Evolutionary conservation across 1,284 basidiomycete species (phyloP).

Genomic region (Chalciporus piperatoides): DNA sequence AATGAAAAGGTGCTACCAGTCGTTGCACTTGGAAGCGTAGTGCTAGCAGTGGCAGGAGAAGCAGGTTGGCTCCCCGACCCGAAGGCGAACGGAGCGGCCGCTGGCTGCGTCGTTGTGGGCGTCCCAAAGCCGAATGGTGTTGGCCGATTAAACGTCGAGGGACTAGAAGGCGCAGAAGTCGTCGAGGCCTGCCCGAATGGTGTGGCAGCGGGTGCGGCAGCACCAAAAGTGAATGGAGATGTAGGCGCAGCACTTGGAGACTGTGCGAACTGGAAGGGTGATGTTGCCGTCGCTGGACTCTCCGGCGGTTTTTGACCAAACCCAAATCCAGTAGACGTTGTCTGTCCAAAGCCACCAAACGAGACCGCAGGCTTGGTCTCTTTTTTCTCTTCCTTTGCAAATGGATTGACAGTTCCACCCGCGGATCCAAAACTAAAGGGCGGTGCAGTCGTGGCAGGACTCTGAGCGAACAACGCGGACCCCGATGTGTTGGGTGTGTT

Average conservation of each 20-base stretch:
- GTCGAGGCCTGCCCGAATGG: constrained; percentile 43
- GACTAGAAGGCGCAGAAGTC: constrained; percentile 51
- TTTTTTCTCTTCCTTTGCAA: constrained; percentile 34
- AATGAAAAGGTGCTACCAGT: constrained; percentile 41
- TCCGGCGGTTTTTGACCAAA: constrained; percentile 35
- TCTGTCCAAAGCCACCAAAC: constrained; percentile 32
- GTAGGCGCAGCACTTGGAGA: constrained; percentile 35
- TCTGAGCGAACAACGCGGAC: constrained; percentile 41
- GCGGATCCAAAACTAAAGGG: constrained; percentile 31
- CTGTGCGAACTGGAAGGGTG: constrained; percentile 44
- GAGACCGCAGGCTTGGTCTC: constrained; percentile 26
- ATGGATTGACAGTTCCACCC: constrained; percentile 25
- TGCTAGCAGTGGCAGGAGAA: constrained; percentile 47
- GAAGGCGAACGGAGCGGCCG: constrained; percentile 29
- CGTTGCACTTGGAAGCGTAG: constrained; percentile 37
- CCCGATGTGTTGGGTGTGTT: constrained; percentile 29
- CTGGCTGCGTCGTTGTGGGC: constrained; percentile 29
- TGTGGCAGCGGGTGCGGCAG: constrained; percentile 29
- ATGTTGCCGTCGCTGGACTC: constrained; percentile 34
- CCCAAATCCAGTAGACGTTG: constrained; percentile 30
- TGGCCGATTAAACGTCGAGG: constrained; percentile 42
- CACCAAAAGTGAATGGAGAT: constrained; percentile 48
- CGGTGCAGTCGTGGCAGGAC: constrained; percentile 26
- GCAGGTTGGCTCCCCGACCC: constrained; percentile 45
- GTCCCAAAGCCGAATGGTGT: constrained; percentile 38